Base-by-base conservation (phyloP, 2,329 filamentous ascomycete genomes). In the Fusarium nisikadoi region DNA sequence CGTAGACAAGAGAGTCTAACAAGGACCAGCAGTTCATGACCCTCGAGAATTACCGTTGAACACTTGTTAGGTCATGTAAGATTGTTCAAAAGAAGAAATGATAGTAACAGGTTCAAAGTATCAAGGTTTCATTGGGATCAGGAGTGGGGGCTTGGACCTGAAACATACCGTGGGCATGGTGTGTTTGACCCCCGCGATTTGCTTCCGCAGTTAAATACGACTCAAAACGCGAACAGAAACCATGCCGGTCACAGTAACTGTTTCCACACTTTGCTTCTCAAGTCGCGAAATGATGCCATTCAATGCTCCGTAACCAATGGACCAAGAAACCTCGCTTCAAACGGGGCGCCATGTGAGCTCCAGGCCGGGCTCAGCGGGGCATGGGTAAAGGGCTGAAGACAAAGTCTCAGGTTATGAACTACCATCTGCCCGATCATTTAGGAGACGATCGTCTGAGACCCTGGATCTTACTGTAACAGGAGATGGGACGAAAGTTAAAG, bases 251-350 rank as follows among this genome's bases (percentile, higher is more conserved):
- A 65, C 67, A 75, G 68, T 50, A 64, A 65, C 23, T 67, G 67
- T 66, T 73, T 71, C 65, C 62, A 55, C 59, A 63, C 58, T 54
- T 75, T 76, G 65, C 73, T 68, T 75, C 43, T 71, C 54, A 31
- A 52, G 61, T 57, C 25, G 69, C 43, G 45, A 61, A 72, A 73
- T 75, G 66, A 74, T 76, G 75, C 75, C 66, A 76, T 76, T 71
- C 58, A 57, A 61, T 68, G 25, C 36, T 39, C 61, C 42, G 59
- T 62, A n/a, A 53, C 59, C 29, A 53, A 56, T 45, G 49, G 43
- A 57, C 41, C 31, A n/a, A 49, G 49, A 68, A 49, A 56, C 42
- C 61, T 66, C 38, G 43, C 43, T 56, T 58, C 47, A 27, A 43
- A 45, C 17, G 43, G 52, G 49, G 42, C 31, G 52, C 57, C 39